Conservation (phyloP, 306 rosid genomes). For the Pyrus pyrifolia region DNA sequence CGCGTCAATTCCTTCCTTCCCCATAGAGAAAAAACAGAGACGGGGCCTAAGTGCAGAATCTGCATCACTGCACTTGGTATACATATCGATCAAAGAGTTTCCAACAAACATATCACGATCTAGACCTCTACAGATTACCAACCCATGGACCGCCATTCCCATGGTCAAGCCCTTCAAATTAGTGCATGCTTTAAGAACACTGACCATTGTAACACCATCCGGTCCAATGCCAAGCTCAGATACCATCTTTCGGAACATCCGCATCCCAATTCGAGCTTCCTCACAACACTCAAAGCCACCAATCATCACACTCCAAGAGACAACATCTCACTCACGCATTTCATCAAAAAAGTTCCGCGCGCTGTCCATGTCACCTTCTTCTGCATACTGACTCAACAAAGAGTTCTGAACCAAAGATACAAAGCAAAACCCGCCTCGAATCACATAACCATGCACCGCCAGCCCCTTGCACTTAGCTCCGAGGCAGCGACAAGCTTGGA, state of each 20-base stretch:
- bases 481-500: slow-evolving; percentile 33
- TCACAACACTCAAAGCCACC: slow-evolving; percentile 28
- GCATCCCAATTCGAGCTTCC: slow-evolving; percentile 26
- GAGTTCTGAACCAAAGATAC: slow-evolving; percentile 31
- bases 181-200: slow-evolving; percentile 41
- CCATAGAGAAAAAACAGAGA: slow-evolving; percentile 25
- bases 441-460: slow-evolving; percentile 26
- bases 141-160: slow-evolving; percentile 32
- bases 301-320: slow-evolving; percentile 46
- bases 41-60: slow-evolving; percentile 28
- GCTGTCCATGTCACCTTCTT: slow-evolving; percentile 15
- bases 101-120: slow-evolving; percentile 31
- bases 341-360: slow-evolving; percentile 39
- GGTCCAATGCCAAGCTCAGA: slow-evolving; percentile 24
- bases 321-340: slow-evolving; percentile 32
- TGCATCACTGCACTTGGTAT: slow-evolving; percentile 29
- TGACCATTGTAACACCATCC: slow-evolving; percentile 35
- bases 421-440: slow-evolving; percentile 17
- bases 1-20: slow-evolving; percentile 19
- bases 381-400: slow-evolving; percentile 24
- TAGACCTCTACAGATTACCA: slow-evolving; percentile 39
- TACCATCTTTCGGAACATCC: slow-evolving; percentile 26
- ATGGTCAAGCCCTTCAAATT: slow-evolving; percentile 10
- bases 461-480: slow-evolving; percentile 11
- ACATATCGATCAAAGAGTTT: slow-evolving; percentile 46